These are phyloP conservation scores for Nothophaeocryptopus gaeumannii DNA, from an alignment of 2,329 filamentous ascomycete species.

Conservation along the genomic window DNA sequence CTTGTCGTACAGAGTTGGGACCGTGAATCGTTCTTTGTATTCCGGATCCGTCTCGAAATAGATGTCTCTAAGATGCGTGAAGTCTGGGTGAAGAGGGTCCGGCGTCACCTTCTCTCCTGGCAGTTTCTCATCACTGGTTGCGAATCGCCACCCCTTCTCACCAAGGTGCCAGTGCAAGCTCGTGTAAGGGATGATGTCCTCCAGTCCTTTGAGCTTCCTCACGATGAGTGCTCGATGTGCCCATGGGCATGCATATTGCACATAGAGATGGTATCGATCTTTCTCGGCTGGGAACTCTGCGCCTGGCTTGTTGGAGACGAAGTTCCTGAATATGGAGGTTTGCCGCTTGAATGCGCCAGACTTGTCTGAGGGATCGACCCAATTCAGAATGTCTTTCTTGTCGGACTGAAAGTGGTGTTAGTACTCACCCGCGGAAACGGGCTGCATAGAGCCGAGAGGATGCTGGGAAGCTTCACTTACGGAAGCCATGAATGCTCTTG, in stretches of 20 bases:
- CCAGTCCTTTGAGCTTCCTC: constrained; percentile 84
- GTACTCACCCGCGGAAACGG: not conserved
- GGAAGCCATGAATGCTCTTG: constrained; percentile 19
- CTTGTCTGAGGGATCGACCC: constrained; percentile 74
- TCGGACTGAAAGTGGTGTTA: constrained; percentile 15
- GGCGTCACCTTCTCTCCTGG: constrained; percentile 55
- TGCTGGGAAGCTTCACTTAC: constrained; percentile 9
- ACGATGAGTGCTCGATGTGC: constrained; percentile 85
- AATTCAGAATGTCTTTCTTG: constrained; percentile 65
- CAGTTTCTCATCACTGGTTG: constrained; percentile 59
- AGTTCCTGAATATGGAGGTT: constrained; percentile 76
- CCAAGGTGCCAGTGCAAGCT: constrained; percentile 91
- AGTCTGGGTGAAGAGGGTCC: constrained; percentile 65
- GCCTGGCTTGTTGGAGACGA: constrained; percentile 67
- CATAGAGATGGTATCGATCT: constrained; percentile 89
- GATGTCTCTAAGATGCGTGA: constrained; percentile 71
- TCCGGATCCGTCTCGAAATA: constrained; percentile 73
- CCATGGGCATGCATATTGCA: constrained; percentile 94
- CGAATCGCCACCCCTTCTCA: constrained; percentile 79
- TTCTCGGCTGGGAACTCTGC: constrained; percentile 81
- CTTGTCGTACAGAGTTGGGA: constrained; percentile 82
- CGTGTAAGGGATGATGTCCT: constrained; percentile 75
- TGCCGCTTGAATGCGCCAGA: constrained; percentile 92
- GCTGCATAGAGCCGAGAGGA: too few species aligned
- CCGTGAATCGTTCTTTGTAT: constrained; percentile 79